These are phyloP conservation scores for Selaginella tamariscina DNA, from an alignment of 75 land plant genomes.

Conservation along the genomic window DNA sequence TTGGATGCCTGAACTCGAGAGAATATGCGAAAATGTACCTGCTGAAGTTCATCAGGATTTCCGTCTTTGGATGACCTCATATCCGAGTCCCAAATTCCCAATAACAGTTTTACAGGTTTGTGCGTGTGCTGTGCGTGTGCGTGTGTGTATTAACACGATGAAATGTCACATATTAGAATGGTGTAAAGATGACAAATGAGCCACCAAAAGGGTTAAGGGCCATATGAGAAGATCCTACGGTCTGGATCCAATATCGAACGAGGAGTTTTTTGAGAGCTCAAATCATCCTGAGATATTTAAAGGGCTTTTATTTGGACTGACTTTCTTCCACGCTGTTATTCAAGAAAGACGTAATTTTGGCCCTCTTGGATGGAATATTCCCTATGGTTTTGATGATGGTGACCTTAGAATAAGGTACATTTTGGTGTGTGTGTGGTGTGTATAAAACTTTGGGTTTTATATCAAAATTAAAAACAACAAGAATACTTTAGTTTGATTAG, in stretches of 20 bases:
- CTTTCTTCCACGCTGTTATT: conserved; percentile 6
- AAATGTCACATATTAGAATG: background rate
- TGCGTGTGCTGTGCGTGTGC: background rate
- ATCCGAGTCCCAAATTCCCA: conserved; percentile 38
- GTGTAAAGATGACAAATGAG: conserved; percentile 10
- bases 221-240: conserved; percentile 24
- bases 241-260: conserved; percentile 14
- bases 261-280: conserved; percentile 12
- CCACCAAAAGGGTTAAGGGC: conserved; percentile 5
- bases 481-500: background rate
- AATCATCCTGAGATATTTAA: background rate
- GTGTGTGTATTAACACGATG: background rate
- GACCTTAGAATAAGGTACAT: background rate
- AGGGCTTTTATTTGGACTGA: background rate
- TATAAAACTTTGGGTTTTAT: no score
- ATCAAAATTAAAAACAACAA: background rate
- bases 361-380: conserved; percentile 7
- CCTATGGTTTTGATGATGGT: conserved; percentile 10
- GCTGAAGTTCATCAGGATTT: conserved; percentile 29
- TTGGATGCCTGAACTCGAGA: conserved; percentile 36
- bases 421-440: no score
- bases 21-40: conserved; percentile 24
- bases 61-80: conserved; percentile 38
- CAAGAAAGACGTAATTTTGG: conserved; percentile 1
- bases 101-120: conserved; percentile 34